Evolutionary conservation across 306 rosid genomes (phyloP).

Genomic region (Datisca glomerata): DNA sequence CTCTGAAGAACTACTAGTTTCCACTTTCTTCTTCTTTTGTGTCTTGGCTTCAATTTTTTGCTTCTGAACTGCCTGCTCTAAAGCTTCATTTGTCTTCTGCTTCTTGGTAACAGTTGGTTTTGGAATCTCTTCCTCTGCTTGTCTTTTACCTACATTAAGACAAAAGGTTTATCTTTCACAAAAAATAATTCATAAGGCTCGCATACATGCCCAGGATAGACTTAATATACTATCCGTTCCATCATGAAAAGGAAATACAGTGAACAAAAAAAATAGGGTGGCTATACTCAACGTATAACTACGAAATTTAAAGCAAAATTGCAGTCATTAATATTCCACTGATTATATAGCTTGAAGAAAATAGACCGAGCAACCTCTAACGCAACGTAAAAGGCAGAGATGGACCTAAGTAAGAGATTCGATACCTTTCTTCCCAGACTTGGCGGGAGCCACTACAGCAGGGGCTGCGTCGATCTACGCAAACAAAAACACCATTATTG

Average conservation of each 20-base stretch:
- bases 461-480: constrained; percentile 55
- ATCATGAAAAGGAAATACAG: too few relatives aligned
- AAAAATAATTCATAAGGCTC: background rate
- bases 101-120: constrained; percentile 52
- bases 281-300: too few relatives aligned
- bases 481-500: background rate
- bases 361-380: background rate
- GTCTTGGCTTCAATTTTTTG: constrained; percentile 35
- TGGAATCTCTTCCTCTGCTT: constrained; percentile 34
- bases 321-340: background rate
- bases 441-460: constrained; percentile 27
- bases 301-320: background rate
- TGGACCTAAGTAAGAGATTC: too few relatives aligned
- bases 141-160: constrained; percentile 46
- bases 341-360: too few relatives aligned
- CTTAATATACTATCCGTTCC: background rate
- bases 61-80: constrained; percentile 36
- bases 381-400: background rate
- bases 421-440: constrained; percentile 61
- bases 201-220: background rate
- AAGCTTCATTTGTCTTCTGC: constrained; percentile 40
- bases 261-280: too few relatives aligned
- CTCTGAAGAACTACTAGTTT: constrained; percentile 44
- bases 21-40: constrained; percentile 33
- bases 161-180: background rate